Evolutionary conservation across 148 eudicot species (phyloP).

Genomic region (Hydrangea macrophylla): DNA sequence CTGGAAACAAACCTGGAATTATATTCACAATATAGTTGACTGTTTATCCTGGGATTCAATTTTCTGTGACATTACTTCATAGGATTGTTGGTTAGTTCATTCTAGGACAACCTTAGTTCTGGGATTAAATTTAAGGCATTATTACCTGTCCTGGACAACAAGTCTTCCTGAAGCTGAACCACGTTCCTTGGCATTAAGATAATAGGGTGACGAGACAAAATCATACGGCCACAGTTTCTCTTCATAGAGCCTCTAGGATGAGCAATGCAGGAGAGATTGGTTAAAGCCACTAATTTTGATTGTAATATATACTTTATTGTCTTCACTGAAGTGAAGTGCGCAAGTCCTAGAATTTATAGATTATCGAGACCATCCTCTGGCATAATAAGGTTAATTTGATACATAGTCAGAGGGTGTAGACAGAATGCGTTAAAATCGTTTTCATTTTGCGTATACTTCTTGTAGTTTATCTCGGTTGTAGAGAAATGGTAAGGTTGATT

Average conservation of each 20-base stretch:
- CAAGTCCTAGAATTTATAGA: neutral
- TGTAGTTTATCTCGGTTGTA: too few species aligned
- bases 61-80: too few species aligned
- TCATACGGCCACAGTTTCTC: constrained; percentile 31
- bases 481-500: too few species aligned
- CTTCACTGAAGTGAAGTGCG: neutral
- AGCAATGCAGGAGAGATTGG: constrained; percentile 2
- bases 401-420: too few species aligned
- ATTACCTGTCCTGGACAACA: constrained; percentile 28
- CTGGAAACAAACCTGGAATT: constrained; percentile 23
- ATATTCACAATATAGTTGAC: neutral
- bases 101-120: neutral
- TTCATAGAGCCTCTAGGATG: constrained; percentile 27
- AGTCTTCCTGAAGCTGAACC: constrained; percentile 35
- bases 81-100: neutral
- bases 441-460: too few species aligned
- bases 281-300: neutral
- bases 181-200: constrained; percentile 18
- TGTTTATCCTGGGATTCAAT: neutral
- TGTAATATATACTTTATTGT: neutral
- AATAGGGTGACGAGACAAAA: constrained; percentile 30
- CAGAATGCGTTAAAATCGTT: too few species aligned
- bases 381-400: too few species aligned
- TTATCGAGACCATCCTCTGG: neutral
- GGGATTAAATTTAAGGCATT: neutral